Base-by-base conservation (phyloP, 805 yeast genomes). In the Myxozyma sirexii region DNA sequence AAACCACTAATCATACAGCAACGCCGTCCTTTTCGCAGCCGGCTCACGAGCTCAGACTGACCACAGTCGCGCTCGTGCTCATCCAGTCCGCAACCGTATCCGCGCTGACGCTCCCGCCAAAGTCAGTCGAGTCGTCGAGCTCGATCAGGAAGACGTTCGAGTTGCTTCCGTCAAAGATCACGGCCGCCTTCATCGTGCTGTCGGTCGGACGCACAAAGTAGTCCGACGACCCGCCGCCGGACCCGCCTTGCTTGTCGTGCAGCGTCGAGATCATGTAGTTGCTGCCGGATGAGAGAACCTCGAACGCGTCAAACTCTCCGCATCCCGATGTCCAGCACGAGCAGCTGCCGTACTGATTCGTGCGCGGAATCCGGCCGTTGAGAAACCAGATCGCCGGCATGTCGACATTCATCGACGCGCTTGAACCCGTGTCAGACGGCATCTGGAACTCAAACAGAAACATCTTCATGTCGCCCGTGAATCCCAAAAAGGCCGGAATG, bases 381-480 rank as follows among this genome's bases (percentile, higher is more conserved):
- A 92, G 84, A 75, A 92, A 79, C 98, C 98, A 92, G 69, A 92
- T 82, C 64, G 99, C 98, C 67, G 99, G 99, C 98, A 94, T 93
- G 76, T 94, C 97, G 71, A 81, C 81, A 81, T 92, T 91, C 70
- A 71, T 74, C 53, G 79, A 67, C 47, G 80, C 73, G 62, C 81
- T 78, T 37, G 80, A 71, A 54, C 79, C 75, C 49, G 70, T 46
- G 67, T 83, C 91, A 60, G 82, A 72, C 66, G 99, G 99, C 99
- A 94, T 94, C 73, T 81, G 79, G 78, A 94, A 94, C 80, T 93
- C 97, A 73, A 94, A 90, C 53, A 90, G 86, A 75, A 94, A 92
- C 73, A 93, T 84, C 83, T 93, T 93, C 72, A 79, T 71, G 57
- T 80, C 74, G 70, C 99, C 99, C 49, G 83, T 86, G 75, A 93